Conservation (phyloP, 495 filamentous ascomycete genomes). For the Aspergillus heteromorphus region DNA sequence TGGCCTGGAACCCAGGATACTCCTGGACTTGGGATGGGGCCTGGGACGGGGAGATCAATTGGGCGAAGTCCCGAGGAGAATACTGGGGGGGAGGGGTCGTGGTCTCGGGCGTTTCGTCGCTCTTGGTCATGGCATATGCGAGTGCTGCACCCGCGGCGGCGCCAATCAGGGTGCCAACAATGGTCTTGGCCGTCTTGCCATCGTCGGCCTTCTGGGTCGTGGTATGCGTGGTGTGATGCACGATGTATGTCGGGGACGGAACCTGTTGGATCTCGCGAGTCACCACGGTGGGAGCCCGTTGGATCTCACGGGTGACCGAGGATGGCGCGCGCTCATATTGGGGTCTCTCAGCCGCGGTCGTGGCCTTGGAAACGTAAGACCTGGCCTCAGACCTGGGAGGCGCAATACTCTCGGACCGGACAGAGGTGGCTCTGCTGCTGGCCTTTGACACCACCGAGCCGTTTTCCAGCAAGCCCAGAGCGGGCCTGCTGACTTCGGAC, state of each 20-base stretch:
- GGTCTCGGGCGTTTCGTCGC: slow-evolving; percentile 29
- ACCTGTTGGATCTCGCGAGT: slow-evolving; percentile 26
- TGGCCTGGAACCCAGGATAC: slow-evolving; percentile 26
- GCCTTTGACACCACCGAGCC: slow-evolving; percentile 37
- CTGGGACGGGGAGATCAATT: slow-evolving; percentile 26
- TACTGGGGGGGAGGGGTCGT: slow-evolving; percentile 23
- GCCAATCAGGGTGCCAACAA: slow-evolving; percentile 72
- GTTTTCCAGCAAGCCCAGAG: slow-evolving; percentile 33
- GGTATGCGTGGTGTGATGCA: slow-evolving; percentile 22
- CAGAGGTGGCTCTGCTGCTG: slow-evolving; percentile 25
- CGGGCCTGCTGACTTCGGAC: slow-evolving; percentile 25
- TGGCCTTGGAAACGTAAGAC: slow-evolving; percentile 28
- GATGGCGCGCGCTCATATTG: slow-evolving; percentile 21
- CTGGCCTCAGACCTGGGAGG: slow-evolving; percentile 24
- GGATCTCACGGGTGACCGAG: slow-evolving; percentile 25
- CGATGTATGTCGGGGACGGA: slow-evolving; percentile 26
- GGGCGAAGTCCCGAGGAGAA: slow-evolving; percentile 24
- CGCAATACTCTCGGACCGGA: slow-evolving; percentile 28
- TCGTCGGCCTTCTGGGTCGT: slow-evolving; percentile 33
- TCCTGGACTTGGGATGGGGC: slow-evolving; percentile 20
- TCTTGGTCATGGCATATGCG: slow-evolving; percentile 64
- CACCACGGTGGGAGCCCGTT: slow-evolving; percentile 22
- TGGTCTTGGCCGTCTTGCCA: slow-evolving; percentile 44
- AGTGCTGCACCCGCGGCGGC: slow-evolving; percentile 70
- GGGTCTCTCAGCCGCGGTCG: slow-evolving; percentile 24